Conservation (phyloP, 805 yeast genomes). For the Hanseniaspora guilliermondii region DNA sequence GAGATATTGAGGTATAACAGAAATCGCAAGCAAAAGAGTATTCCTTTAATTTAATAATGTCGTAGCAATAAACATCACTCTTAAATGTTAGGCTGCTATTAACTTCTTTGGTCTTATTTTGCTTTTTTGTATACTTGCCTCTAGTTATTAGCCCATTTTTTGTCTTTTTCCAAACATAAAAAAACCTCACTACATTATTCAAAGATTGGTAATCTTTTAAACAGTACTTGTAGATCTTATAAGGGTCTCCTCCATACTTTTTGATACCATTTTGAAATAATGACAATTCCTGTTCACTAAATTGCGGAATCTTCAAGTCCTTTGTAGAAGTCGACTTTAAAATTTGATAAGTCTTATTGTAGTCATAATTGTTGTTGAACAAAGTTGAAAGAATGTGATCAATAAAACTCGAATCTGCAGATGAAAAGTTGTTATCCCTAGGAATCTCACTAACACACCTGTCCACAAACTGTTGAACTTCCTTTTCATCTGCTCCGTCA, state of each 20-base stretch:
- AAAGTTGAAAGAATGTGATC: conserved; percentile 56
- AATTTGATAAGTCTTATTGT: conserved; percentile 35
- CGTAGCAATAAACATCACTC: conserved; percentile 43
- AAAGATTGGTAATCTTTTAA: conserved; percentile 57
- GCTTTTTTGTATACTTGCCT: conserved; percentile 62
- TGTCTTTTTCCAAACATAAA: conserved; percentile 87
- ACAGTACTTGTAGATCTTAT: not conserved
- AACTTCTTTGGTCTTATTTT: conserved; percentile 19
- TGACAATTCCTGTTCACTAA: conserved; percentile 48
- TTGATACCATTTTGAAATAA: conserved; percentile 65
- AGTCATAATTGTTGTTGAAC: conserved; percentile 41
- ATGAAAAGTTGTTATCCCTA: conserved; percentile 37
- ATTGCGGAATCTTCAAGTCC: conserved; percentile 64
- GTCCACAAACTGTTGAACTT: conserved; percentile 34
- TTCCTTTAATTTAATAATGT: conserved; percentile 50
- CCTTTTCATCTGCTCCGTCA: conserved; percentile 20
- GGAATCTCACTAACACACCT: conserved; percentile 47
- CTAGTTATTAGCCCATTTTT: conserved; percentile 60
- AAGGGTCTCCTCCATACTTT: conserved; percentile 55
- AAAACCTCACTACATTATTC: conserved; percentile 72
- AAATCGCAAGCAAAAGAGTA: conserved; percentile 54
- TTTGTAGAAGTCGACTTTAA: conserved; percentile 41
- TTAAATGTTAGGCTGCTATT: conserved; percentile 17
- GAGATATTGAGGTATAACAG: conserved; percentile 38
- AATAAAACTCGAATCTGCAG: conserved; percentile 67